These are phyloP conservation scores for Wickerhamomyces rabaulensis DNA, from an alignment of 805 yeast species.

Conservation along the genomic window DNA sequence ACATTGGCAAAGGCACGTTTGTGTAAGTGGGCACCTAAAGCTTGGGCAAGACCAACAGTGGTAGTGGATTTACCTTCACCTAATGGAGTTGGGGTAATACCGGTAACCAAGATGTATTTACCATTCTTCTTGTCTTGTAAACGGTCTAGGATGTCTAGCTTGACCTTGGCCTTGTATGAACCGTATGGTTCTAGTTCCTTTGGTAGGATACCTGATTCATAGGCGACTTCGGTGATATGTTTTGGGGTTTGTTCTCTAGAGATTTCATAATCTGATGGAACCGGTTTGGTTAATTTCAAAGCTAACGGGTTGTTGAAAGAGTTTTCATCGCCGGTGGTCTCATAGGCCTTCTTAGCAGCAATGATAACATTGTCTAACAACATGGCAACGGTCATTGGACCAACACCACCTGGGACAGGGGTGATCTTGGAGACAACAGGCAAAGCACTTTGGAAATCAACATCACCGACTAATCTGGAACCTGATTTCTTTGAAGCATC, in stretches of 20 bases:
- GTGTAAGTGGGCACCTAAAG: constrained; percentile 84
- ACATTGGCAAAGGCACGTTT: constrained; percentile 88
- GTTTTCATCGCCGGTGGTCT: constrained; percentile 18
- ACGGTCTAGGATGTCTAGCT: constrained; percentile 64
- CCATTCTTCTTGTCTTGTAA: constrained; percentile 63
- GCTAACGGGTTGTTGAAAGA: constrained; percentile 40
- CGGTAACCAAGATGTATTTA: constrained; percentile 87
- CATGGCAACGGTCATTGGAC: constrained; percentile 99
- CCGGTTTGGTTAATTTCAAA: constrained; percentile 53
- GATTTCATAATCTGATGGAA: constrained; percentile 87
- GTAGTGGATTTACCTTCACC: constrained; percentile 99
- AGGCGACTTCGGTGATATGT: constrained; percentile 67
- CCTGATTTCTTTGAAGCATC: constrained; percentile 77
- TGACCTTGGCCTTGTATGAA: constrained; percentile 83
- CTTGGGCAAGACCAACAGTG: constrained; percentile 94
- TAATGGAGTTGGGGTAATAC: constrained; percentile 96
- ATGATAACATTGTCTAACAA: constrained; percentile 64
- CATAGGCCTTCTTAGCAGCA: constrained; percentile 52
- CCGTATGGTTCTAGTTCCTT: constrained; percentile 87
- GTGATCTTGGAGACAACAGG: constrained; percentile 67
- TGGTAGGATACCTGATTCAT: constrained; percentile 73
- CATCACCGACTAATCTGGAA: constrained; percentile 88
- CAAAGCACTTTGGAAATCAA: constrained; percentile 68
- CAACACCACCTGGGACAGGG: constrained; percentile 99
- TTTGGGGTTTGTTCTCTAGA: constrained; percentile 88